Evolutionary conservation across 169 alveolate species (phyloP).

Genomic region (Babesia gibsoni): DNA sequence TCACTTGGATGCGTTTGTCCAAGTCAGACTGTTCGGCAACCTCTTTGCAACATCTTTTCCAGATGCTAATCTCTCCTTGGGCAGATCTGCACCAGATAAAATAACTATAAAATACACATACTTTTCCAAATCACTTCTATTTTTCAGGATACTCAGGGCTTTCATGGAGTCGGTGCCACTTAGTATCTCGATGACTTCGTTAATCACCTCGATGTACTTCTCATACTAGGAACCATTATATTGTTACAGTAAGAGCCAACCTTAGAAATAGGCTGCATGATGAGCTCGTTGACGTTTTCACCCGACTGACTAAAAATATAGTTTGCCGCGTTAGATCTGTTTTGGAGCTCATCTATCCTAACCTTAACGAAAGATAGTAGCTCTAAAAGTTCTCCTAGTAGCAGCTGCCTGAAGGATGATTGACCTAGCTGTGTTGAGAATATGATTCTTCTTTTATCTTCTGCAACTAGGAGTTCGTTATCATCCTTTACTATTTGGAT

Average conservation of each 20-base stretch:
- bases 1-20: slow-evolving; percentile 32
- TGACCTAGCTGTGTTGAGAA: slow-evolving; percentile 38
- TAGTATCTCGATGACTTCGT: slow-evolving; percentile 26
- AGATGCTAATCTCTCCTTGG: slow-evolving; percentile 37
- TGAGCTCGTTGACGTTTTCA: not conserved
- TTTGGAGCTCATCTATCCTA: slow-evolving; percentile 32
- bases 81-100: slow-evolving; percentile 16
- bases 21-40: slow-evolving; percentile 17
- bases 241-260: not conserved
- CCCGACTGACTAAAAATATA: slow-evolving; percentile 8
- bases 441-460: not conserved
- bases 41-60: slow-evolving; percentile 39
- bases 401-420: slow-evolving; percentile 32
- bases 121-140: slow-evolving; percentile 33
- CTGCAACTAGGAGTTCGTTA: slow-evolving; percentile 5
- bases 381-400: slow-evolving; percentile 52
- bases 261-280: slow-evolving; percentile 20
- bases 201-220: not conserved
- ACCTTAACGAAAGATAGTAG: slow-evolving; percentile 30
- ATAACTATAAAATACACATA: not conserved
- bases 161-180: slow-evolving; percentile 42
- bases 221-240: slow-evolving; percentile 6
- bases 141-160: slow-evolving; percentile 22
- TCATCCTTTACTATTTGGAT: slow-evolving; percentile 19
- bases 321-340: slow-evolving; percentile 15